Conservation (phyloP, 2,329 filamentous ascomycete genomes). For the Ploettnerulaceae sp. region DNA sequence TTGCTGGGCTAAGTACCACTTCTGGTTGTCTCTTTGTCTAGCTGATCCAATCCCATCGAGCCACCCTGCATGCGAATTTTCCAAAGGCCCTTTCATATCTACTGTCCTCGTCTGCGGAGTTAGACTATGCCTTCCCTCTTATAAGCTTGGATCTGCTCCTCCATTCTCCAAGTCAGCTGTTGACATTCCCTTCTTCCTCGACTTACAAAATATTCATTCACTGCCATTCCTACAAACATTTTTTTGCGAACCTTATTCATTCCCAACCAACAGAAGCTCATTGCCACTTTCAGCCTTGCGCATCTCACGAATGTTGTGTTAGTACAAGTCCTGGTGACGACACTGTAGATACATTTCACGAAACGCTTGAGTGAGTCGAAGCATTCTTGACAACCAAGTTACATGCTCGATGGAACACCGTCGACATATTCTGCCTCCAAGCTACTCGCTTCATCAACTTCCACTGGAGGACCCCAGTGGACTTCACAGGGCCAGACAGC, state of each 20-base stretch:
- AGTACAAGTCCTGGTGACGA: constrained; percentile 17
- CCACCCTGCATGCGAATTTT: constrained; percentile 24
- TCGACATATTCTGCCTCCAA: constrained; percentile 25
- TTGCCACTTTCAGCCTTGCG: constrained; percentile 20
- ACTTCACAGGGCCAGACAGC: constrained; percentile 23
- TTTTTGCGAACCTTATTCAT: constrained; percentile 32
- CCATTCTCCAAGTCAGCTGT: constrained; percentile 32
- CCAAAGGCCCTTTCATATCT: constrained; percentile 10
- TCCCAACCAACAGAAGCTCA: constrained; percentile 23
- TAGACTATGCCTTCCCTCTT: constrained; percentile 22
- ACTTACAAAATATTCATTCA: constrained; percentile 17
- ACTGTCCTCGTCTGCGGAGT: background rate
- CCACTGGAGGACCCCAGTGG: constrained; percentile 22
- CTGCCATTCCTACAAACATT: constrained; percentile 34
- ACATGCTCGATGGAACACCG: constrained; percentile 28
- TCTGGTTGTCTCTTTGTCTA: constrained; percentile 12
- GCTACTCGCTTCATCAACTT: constrained; percentile 20
- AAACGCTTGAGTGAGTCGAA: constrained; percentile 21
- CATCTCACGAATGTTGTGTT: constrained; percentile 14
- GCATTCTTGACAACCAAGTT: constrained; percentile 29
- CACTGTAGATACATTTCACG: constrained; percentile 12
- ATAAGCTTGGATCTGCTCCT: constrained; percentile 30
- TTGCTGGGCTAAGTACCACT: constrained; percentile 14
- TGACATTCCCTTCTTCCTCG: constrained; percentile 28
- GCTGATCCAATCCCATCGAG: constrained; percentile 21